Evolutionary conservation across 164 flowering plant species (phyloP), one percentile per base, ranked within the genome.

Genomic region (Saururus chinensis): DNA sequence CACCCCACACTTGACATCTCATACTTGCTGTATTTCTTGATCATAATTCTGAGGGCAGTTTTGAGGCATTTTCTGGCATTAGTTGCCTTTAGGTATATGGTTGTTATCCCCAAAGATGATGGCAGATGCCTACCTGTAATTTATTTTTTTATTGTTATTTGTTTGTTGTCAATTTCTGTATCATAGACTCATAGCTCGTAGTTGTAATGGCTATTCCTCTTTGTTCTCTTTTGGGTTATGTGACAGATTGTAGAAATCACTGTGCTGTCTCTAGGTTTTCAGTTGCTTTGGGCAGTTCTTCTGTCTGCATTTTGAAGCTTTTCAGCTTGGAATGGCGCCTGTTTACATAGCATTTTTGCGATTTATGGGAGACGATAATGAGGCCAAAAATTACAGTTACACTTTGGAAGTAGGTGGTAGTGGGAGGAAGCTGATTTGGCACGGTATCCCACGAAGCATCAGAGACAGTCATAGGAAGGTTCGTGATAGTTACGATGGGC

Each of bases 291-390:
- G 84, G 24, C 75, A 80, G 70, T 79, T 77, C 63, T 80, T 82
- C 74, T 82, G 87, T 60, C 72, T 82, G 64, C 87, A 83, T 71
- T 83, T 83, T 56, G 87, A 83, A 66, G 83, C 84, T 19, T 81
- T 81, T 65, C 87, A 77, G 68, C 74, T 79, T 4, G 87, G 82
- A 6, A 74, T 79, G 73, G 77, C 81, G 12, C 84, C 84, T 2
- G 84, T 79, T 0, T 82, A 82, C 68, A 77, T 80, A 23, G 84
- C 87, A 14, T 82, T 81, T 69, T 60, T 83, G 64, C 73, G 87
- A 48, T 83, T 81, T 67, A 83, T 83, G 87, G 87, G 87, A 9
- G 82, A 79, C 24, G 84, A 83, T 41, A 71, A 63, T 20, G 83
- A 81, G 49, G 87, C 84, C 48, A 81, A 81, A 72, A 83, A 77